These are phyloP conservation scores for Xylaria hypoxylon DNA, from an alignment of 2,329 filamentous ascomycete genomes.

Conservation along the genomic window DNA sequence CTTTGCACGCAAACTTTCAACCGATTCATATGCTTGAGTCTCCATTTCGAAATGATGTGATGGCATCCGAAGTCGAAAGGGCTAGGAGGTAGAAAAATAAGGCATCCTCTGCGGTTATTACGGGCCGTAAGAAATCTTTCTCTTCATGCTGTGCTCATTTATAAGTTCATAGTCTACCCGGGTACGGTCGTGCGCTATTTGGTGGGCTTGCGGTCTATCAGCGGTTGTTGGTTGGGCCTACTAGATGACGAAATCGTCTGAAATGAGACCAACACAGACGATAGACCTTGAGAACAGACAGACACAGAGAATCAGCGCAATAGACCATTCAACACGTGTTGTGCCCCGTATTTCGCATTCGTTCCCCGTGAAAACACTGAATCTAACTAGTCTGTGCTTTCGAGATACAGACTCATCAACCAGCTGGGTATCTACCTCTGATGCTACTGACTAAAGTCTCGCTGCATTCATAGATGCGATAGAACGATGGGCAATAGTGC, in stretches of 20 bases:
- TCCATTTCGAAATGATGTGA: neutral
- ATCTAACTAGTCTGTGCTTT: too few species aligned
- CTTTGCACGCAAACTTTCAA: neutral
- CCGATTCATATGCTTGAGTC: constrained; percentile 4
- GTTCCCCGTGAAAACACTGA: neutral
- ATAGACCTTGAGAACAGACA: neutral
- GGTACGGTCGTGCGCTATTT: neutral
- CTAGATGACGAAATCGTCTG: neutral
- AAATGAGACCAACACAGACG: neutral
- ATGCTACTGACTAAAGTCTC: neutral
- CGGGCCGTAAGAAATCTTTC: neutral
- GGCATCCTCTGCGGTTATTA: neutral
- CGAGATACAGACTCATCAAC: too few species aligned
- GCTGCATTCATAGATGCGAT: neutral
- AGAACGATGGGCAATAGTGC: too few species aligned
- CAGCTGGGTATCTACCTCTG: neutral
- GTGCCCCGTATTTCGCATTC: neutral
- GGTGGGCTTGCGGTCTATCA: neutral
- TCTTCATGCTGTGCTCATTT: constrained; percentile 1
- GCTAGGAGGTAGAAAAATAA: neutral
- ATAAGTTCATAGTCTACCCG: neutral
- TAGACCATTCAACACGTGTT: neutral
- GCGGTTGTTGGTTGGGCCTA: neutral
- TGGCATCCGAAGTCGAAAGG: neutral
- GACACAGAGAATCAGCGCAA: neutral